phyloP scores from a whole-genome alignment of 2,329 filamentous ascomycete species.

The Xylaria sp. region DNA sequence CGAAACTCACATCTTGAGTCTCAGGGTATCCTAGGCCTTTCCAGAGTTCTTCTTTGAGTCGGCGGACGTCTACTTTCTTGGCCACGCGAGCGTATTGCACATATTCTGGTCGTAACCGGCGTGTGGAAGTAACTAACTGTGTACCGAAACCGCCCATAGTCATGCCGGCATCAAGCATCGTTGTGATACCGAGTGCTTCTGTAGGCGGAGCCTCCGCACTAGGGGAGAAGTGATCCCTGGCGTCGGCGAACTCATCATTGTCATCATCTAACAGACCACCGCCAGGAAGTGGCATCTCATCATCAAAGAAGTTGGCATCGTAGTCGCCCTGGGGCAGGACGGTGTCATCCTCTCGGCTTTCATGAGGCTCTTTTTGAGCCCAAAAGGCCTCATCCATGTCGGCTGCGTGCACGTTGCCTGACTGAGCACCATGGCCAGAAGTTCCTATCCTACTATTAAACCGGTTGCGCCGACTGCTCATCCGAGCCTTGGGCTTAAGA shows the following conservation, averaged over 20 bases:
- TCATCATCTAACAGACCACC: slow-evolving; percentile 70
- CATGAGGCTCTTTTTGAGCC: slow-evolving; percentile 74
- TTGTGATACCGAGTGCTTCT: slow-evolving; percentile 59
- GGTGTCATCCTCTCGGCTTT: slow-evolving; percentile 63
- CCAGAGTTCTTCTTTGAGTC: slow-evolving; percentile 77
- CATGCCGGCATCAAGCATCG: slow-evolving; percentile 62
- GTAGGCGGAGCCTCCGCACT: slow-evolving; percentile 63
- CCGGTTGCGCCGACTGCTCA: slow-evolving; percentile 72
- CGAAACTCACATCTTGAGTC: slow-evolving; percentile 58
- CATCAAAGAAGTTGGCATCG: slow-evolving; percentile 97
- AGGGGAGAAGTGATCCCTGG: slow-evolving; percentile 80
- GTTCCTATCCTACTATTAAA: slow-evolving; percentile 57
- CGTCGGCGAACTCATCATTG: slow-evolving; percentile 83
- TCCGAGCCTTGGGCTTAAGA: slow-evolving; percentile 90
- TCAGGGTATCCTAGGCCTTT: slow-evolving; percentile 69
- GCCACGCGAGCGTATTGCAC: slow-evolving; percentile 76
- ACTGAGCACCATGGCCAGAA: slow-evolving; percentile 55
- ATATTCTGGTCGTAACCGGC: slow-evolving; percentile 72
- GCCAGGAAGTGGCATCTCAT: slow-evolving; percentile 75
- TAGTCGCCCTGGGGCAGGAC: slow-evolving; percentile 79
- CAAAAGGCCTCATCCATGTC: slow-evolving; percentile 97
- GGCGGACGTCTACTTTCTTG: slow-evolving; percentile 76
- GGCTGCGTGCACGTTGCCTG: slow-evolving; percentile 69
- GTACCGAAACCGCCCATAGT: slow-evolving; percentile 68
- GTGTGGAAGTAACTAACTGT: slow-evolving; percentile 72